A percentile compares a stretch with the other conserved stretches of the same genome.
Conservation (phyloP, 2,329 filamentous ascomycete species). For the Ophiocordyceps unilateralis region DNA sequence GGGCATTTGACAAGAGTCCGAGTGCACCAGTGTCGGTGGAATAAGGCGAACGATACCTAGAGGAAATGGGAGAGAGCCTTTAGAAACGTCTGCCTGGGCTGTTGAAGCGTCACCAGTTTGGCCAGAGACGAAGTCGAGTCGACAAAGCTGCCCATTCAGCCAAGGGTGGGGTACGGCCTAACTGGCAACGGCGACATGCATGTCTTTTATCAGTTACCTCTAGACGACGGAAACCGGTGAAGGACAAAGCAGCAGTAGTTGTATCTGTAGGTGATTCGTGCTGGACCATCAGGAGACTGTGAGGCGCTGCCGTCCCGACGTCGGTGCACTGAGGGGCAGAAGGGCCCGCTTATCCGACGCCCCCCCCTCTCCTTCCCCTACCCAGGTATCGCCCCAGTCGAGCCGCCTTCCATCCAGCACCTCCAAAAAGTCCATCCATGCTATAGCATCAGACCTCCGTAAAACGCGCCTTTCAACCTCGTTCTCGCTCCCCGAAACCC, state of each 20-base stretch:
- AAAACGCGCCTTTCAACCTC: background rate
- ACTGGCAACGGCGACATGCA: background rate
- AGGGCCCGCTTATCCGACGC: background rate
- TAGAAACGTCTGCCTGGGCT: background rate
- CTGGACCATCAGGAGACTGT: background rate
- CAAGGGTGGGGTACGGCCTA: background rate
- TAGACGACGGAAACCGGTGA: background rate
- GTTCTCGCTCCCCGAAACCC: background rate
- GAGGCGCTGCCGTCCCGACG: background rate
- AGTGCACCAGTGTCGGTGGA: constrained; percentile 4
- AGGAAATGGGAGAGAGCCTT: background rate
- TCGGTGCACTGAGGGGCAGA: constrained; percentile 4
- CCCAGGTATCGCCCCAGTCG: background rate
- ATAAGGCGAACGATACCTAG: background rate
- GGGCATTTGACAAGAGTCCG: constrained; percentile 29
- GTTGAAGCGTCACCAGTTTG: no score
- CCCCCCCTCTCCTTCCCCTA: background rate
- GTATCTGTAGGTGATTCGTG: background rate
- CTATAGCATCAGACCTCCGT: background rate
- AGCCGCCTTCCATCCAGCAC: background rate
- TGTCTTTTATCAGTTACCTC: background rate
- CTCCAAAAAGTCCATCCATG: background rate
- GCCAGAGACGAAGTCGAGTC: no score
- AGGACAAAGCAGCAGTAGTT: background rate
- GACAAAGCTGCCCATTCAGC: no score